Evolutionary conservation across 129 eudicot species (phyloP).

Genomic region (Flaveria linearis): DNA sequence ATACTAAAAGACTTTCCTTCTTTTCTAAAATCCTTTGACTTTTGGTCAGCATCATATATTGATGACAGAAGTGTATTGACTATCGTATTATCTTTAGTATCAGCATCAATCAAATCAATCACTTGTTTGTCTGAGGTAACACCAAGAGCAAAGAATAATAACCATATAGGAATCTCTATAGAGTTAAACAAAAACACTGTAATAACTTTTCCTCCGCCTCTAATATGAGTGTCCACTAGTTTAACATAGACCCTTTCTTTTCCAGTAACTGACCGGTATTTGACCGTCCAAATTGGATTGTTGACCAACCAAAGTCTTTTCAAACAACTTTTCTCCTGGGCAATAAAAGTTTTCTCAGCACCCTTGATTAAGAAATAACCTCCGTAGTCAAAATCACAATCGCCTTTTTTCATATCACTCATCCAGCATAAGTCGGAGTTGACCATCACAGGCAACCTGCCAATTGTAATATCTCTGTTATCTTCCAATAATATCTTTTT

Average conservation of each 20-base stretch:
- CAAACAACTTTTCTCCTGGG: slow-evolving; percentile 86
- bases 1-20: slow-evolving; percentile 45
- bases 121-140: slow-evolving; percentile 70
- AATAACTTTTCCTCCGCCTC: slow-evolving; percentile 66
- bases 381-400: slow-evolving; percentile 87
- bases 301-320: slow-evolving; percentile 67
- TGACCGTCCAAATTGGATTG: slow-evolving; percentile 56
- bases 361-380: slow-evolving; percentile 93
- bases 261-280: slow-evolving; percentile 51
- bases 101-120: slow-evolving; percentile 60
- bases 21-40: slow-evolving; percentile 61
- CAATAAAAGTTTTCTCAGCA: slow-evolving; percentile 89
- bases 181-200: slow-evolving; percentile 50
- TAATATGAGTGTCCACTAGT: slow-evolving; percentile 51
- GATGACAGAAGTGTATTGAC: slow-evolving; percentile 68
- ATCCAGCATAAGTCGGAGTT: slow-evolving; percentile 92
- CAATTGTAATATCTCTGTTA: slow-evolving; percentile 50
- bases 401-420: slow-evolving; percentile 55
- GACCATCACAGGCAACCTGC: slow-evolving; percentile 92
- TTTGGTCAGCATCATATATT: slow-evolving; percentile 73
- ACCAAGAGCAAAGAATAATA: slow-evolving; percentile 84
- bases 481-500: slow-evolving; percentile 45
- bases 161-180: slow-evolving; percentile 73
- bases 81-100: slow-evolving; percentile 51
- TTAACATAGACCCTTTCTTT: slow-evolving; percentile 63